Conservation (phyloP, 371 early-diverging fungal genomes). For the Mortierella sp. region DNA sequence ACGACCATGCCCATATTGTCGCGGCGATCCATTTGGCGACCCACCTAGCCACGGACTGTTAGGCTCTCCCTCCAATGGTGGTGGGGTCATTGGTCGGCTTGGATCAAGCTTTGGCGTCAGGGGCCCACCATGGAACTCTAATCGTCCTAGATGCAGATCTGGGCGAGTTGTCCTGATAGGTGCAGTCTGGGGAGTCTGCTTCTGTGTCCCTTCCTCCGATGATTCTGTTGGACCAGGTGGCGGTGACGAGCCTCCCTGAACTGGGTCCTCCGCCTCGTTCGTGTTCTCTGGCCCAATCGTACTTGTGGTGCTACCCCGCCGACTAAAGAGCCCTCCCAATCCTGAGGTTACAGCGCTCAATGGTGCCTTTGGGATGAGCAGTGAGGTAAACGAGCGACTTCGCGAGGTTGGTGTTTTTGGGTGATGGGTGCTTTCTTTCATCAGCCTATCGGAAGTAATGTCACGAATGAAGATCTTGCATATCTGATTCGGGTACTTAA, state of each 20-base stretch:
- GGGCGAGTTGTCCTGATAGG: no score
- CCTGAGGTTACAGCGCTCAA: conserved; percentile 11
- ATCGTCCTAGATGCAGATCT: no score
- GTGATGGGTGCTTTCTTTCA: conserved; percentile 8
- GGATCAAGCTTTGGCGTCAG: conserved; percentile 5
- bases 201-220: conserved; percentile 2
- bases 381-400: conserved; percentile 21
- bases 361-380: conserved; percentile 22
- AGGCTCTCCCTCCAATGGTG: background rate
- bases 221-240: conserved; percentile 1
- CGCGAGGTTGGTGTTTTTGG: conserved; percentile 13
- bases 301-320: conserved; percentile 13
- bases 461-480: conserved; percentile 89
- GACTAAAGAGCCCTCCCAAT: conserved; percentile 22
- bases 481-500: conserved; percentile 70
- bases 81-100: conserved; percentile 7
- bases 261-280: background rate
- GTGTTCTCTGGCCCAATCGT: background rate
- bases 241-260: background rate
- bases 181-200: background rate
- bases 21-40: background rate
- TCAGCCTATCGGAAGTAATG: conserved; percentile 59
- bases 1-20: background rate
- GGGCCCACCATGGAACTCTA: background rate
- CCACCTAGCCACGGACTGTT: no score